Evolutionary conservation across 352 stramenopile species (phyloP).

Genomic region (Halophytophthora polymorphica): DNA sequence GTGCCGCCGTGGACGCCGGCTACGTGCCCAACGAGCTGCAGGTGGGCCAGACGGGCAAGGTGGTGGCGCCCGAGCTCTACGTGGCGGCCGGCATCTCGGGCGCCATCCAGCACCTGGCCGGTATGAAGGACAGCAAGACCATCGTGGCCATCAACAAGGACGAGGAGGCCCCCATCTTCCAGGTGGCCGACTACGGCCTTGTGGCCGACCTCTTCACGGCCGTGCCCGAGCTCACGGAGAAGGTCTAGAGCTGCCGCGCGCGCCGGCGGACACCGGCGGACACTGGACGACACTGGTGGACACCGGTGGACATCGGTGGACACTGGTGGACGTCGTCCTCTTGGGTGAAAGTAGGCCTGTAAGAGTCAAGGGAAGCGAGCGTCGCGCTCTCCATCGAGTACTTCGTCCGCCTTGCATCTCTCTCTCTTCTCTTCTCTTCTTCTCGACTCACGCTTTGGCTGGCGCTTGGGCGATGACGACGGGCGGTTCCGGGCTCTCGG

Average conservation of each 20-base stretch:
- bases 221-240: constrained; percentile 97
- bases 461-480: too few relatives aligned
- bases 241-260: constrained; percentile 77
- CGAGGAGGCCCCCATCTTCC: constrained; percentile 98
- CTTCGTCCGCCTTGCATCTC: too few relatives aligned
- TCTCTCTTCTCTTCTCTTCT: too few relatives aligned
- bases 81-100: constrained; percentile 97
- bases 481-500: not conserved
- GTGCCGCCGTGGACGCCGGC: constrained; percentile 97
- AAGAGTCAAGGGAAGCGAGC: too few relatives aligned
- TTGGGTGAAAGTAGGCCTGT: too few relatives aligned
- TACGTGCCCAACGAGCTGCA: constrained; percentile 99
- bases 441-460: too few relatives aligned
- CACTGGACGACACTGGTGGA: too few relatives aligned
- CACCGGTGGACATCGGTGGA: too few relatives aligned
- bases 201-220: constrained; percentile 97
- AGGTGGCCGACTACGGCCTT: constrained; percentile 98
- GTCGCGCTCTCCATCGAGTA: too few relatives aligned
- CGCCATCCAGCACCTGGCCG: constrained; percentile 98
- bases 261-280: constrained; percentile 4
- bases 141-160: constrained; percentile 99
- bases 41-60: constrained; percentile 99
- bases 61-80: constrained; percentile 97
- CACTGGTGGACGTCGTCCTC: too few relatives aligned
- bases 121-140: constrained; percentile 99